Base-by-base conservation (phyloP, 129 eudicot genomes). In the Saussurea involucrata region DNA sequence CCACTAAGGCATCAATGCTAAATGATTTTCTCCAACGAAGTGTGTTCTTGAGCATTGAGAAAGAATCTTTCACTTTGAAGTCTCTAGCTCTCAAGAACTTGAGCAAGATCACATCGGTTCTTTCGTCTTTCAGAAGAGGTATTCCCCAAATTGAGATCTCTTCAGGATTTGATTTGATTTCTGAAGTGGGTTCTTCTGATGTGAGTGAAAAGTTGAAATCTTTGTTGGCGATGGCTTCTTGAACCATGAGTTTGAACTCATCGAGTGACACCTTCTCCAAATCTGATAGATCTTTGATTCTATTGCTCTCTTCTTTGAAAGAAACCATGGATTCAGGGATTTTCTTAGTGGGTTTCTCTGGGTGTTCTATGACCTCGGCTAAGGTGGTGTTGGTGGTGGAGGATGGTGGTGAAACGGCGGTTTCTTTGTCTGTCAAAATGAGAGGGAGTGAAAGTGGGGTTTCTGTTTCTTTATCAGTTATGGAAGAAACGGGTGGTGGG, bases 71-170 rank as follows among this genome's bases (percentile, higher is more conserved):
- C 17, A 84, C 92, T 22, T 88, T 88, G 61, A 90, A 93, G 12
- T 93, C 97, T 5, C 97, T 83, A 9, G 98, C 98, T 46, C 98
- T 79, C 6, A 93, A 63, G 74, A 93, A 93, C 76, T 93, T 93
- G 6, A 90, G 82, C 36, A 93, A 74, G 55, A 93, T 78, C 17
- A 90, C 97, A 66, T 93, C 94, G 0, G 80, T 90, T 60, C 92
- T 66, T 10, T 88, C 95, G 71, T 93, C 98, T 69, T 81, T 78
- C 33, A 93, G 61, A 67, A 93, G 79, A 0, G 97, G 98, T 4
- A 93, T 74, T 4, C 98, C 97, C 95, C 95, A 93, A 40, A 93
- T 90, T 17, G 92, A 81, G 8, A 82, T 72, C 72, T 92, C 95
- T n/a, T 88, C 90, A 24, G 85, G 85, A 10, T 22, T 21, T 42